Evolutionary conservation across 768 basidiomycete genomes (phyloP), one percentile per base, ranked within the genome.

Genomic region (Mycena polygramma): DNA sequence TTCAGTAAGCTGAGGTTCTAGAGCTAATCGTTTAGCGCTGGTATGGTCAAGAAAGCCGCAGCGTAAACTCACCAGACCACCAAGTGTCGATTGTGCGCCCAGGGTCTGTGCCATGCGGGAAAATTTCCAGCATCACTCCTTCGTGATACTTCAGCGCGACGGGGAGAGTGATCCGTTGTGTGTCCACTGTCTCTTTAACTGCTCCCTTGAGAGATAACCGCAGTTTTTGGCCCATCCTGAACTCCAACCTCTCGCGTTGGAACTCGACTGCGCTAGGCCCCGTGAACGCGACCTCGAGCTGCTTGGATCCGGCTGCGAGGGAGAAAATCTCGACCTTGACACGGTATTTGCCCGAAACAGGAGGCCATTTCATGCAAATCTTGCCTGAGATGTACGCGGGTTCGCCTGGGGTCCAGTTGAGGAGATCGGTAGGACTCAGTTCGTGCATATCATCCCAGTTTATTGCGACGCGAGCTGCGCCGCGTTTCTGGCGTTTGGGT

Each of bases 161-260:
- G 37, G 85, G 82, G n/a, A 86, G 75, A 26, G 70, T 80, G 10
- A 36, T 37, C 7, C 37, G 41, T 13, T 7, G 77, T 73, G 48
- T 77, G 80, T 36, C 73, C 10, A 75, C 22, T 74, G 74, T 79
- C 46, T 54, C 78, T 45, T 79, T 79, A 24, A 88, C 67, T 80
- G 2, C 87, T 2, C 68, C 88, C 66, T 81, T 84, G 22, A 90
- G 81, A 20, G 85, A 81, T n/a, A 91, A 61, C n/a, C 77, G 76
- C 30, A 91, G 73, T 48, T 78, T 78, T 64, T 88, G 85, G 4
- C 79, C 77, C 8, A 85, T 77, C 45, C 81, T 77, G 66, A 89
- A 81, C 41, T 79, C 61, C 11, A 91, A 77, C 26, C 78, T 72
- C 11, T 76, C 60, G 8, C 45, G 24, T 11, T 13, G 48, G 52